A percentile compares a stretch with the other conserved stretches of the same genome.
Conservation (phyloP, 2,329 filamentous ascomycete species). For the Bipolaris bicolor region DNA sequence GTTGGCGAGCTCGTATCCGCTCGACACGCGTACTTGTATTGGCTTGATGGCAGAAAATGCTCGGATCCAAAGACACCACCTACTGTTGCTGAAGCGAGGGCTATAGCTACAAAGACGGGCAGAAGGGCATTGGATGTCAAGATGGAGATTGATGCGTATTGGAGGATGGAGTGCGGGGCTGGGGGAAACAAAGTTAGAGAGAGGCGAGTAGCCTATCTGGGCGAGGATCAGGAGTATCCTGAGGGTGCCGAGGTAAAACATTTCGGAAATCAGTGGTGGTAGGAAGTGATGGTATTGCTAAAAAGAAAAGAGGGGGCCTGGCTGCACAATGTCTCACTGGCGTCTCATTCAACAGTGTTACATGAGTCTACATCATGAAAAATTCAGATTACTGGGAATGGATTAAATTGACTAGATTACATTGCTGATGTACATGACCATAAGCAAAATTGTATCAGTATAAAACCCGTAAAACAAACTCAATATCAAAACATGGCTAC, state of each 20-base stretch:
- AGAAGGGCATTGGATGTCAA: conserved; percentile 17
- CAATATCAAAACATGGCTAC: no score
- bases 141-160: conserved; percentile 22
- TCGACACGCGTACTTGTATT: conserved; percentile 25
- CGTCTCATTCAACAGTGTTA: no score
- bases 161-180: conserved; percentile 20
- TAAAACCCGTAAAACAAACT: no score
- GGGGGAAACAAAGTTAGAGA: conserved; percentile 8
- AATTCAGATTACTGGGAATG: no score
- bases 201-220: conserved; percentile 15
- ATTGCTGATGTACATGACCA: no score
- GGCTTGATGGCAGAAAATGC: conserved; percentile 17
- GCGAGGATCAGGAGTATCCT: conserved; percentile 15
- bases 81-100: conserved; percentile 16
- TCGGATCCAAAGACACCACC: conserved; percentile 15
- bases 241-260: neutral
- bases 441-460: no score
- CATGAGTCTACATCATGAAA: no score
- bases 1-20: conserved; percentile 22
- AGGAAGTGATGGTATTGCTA: neutral
- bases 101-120: conserved; percentile 8
- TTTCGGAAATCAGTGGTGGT: conserved; percentile 17
- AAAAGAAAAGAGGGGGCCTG: neutral
- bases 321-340: no score
- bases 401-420: no score